A percentile compares a stretch with the other conserved stretches of the same genome.
phyloP scores from a whole-genome alignment of 495 filamentous ascomycete species.

The Chaetomidium leptoderma region DNA sequence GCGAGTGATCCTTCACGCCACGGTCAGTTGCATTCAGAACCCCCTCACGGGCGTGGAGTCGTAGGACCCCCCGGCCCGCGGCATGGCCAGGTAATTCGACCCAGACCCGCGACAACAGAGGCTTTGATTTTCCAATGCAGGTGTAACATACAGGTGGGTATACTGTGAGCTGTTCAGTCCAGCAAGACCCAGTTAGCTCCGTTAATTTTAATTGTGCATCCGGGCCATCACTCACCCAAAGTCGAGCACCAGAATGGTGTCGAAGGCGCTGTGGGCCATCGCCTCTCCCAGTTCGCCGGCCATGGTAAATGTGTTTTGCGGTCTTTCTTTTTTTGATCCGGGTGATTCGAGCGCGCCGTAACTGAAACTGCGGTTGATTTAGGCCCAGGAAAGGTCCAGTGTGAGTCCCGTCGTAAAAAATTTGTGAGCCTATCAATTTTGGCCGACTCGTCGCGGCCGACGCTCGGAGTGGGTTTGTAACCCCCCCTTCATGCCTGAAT shows the following conservation, averaged over 20 bases:
- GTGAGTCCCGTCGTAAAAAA: conserved; percentile 19
- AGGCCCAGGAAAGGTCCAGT: conserved; percentile 10
- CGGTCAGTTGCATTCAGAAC: conserved; percentile 6
- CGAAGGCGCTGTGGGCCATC: conserved; percentile 22
- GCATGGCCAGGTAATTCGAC: too few relatives aligned
- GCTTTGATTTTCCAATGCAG: conserved; percentile 1
- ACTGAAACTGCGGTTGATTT: conserved; percentile 10
- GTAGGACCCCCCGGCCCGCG: too few relatives aligned
- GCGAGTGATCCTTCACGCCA: conserved; percentile 19
- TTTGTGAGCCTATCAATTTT: conserved; percentile 21
- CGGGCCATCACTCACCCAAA: conserved; percentile 17
- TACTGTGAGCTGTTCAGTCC: conserved; percentile 17
- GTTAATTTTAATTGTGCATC: background rate
- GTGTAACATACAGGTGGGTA: conserved; percentile 22
- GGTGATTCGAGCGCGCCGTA: conserved; percentile 2
- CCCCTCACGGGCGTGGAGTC: too few relatives aligned
- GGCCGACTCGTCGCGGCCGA: background rate
- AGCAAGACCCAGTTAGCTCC: background rate
- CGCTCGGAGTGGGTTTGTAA: conserved; percentile 11
- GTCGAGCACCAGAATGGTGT: conserved; percentile 27
- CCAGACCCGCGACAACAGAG: background rate
- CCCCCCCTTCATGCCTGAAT: conserved; percentile 9
- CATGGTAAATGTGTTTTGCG: conserved; percentile 12
- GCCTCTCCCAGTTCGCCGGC: conserved; percentile 21
- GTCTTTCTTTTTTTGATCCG: background rate